Evolutionary conservation across 139 green algal genomes (phyloP).

Genomic region (Dunaliella primolecta): DNA sequence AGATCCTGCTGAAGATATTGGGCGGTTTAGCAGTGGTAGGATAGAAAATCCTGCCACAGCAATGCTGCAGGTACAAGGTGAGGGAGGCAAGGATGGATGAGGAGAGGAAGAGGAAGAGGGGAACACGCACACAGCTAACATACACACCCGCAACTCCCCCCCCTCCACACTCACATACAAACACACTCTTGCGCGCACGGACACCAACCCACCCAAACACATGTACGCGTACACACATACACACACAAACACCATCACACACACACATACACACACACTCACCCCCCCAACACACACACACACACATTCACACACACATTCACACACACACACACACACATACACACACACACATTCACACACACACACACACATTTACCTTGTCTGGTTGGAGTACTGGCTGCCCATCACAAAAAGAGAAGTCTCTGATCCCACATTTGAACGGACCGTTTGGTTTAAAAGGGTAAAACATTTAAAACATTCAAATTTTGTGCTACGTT

Average conservation of each 20-base stretch:
- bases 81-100: too few relatives aligned
- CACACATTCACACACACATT: background rate
- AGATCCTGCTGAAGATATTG: background rate
- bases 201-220: background rate
- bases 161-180: background rate
- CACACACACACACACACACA: background rate
- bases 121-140: background rate
- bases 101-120: too few relatives aligned
- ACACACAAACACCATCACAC: background rate
- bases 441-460: too few relatives aligned
- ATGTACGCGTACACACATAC: background rate
- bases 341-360: too few relatives aligned
- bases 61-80: background rate
- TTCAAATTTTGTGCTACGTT: too few relatives aligned
- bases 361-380: too few relatives aligned
- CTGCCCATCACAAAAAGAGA: too few relatives aligned
- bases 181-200: background rate
- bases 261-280: background rate
- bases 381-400: too few relatives aligned
- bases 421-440: too few relatives aligned
- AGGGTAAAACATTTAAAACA: too few relatives aligned
- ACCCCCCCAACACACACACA: background rate
- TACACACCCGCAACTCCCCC: background rate
- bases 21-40: background rate
- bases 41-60: background rate